A percentile compares a stretch with the other conserved stretches of the same genome.
Evolutionary conservation across 257 asterid genomes (phyloP).

Genomic region (Rauvolfia tetraphylla): DNA sequence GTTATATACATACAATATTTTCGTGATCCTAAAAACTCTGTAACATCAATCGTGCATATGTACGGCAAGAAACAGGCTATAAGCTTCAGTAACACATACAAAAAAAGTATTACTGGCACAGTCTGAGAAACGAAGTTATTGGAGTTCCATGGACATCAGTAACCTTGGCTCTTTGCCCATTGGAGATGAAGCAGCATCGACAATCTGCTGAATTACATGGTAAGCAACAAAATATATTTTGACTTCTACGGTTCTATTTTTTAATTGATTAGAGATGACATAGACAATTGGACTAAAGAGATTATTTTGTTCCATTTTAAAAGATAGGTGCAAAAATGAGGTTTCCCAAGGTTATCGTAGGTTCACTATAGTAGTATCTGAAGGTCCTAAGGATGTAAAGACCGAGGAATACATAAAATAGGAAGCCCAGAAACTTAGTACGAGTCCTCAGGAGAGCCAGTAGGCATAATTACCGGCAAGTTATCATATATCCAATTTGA

Average conservation of each 20-base stretch:
- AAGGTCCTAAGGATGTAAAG: not conserved
- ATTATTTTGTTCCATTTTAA: not conserved
- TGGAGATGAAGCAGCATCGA: slow-evolving; percentile 48
- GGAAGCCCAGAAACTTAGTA: not conserved
- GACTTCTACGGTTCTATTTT: not conserved
- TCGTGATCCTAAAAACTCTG: too few relatives aligned
- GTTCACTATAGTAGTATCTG: too few relatives aligned
- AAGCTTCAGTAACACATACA: not conserved
- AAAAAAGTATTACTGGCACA: not conserved
- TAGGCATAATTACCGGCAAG: too few relatives aligned
- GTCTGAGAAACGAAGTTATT: too few relatives aligned
- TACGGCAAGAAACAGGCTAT: too few relatives aligned
- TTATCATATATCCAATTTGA: not conserved
- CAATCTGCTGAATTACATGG: slow-evolving; percentile 42
- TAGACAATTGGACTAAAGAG: not conserved
- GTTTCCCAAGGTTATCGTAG: too few relatives aligned
- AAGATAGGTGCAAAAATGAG: not conserved
- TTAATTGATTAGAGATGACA: not conserved
- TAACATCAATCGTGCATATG: too few relatives aligned
- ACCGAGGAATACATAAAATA: not conserved
- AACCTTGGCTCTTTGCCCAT: slow-evolving; percentile 42
- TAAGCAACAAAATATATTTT: slow-evolving; percentile 8
- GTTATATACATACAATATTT: too few relatives aligned
- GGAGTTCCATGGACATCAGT: slow-evolving; percentile 70
- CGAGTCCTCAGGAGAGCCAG: not conserved